Conservation (phyloP, 2,329 filamentous ascomycete species). For the Scytalidium sp. region DNA sequence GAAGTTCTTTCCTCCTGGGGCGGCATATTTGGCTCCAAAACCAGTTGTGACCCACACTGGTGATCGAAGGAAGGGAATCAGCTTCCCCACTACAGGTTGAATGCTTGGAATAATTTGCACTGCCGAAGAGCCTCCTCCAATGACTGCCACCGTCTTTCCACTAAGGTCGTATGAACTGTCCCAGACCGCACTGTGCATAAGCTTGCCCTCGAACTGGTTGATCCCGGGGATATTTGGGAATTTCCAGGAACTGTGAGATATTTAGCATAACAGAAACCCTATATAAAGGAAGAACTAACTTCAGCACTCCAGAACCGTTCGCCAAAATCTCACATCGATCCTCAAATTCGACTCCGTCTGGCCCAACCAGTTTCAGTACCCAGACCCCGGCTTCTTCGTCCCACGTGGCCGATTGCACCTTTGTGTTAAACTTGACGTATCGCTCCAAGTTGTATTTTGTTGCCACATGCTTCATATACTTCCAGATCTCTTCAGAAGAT, state of each 20-base stretch:
- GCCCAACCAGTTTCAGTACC: constrained; percentile 17
- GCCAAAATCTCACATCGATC: constrained; percentile 46
- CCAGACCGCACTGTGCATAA: constrained; percentile 56
- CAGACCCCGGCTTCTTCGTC: constrained; percentile 38
- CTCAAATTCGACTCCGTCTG: constrained; percentile 12
- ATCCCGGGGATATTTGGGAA: constrained; percentile 51
- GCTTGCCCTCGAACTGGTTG: constrained; percentile 45
- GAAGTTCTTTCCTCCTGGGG: constrained; percentile 16
- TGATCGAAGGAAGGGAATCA: constrained; percentile 54
- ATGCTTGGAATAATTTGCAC: constrained; percentile 50
- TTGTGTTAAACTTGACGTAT: constrained; percentile 40
- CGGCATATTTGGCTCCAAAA: constrained; percentile 21
- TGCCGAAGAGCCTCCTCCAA: constrained; percentile 53
- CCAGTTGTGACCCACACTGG: constrained; percentile 48
- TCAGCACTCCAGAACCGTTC: constrained; percentile 47
- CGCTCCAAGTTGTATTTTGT: constrained; percentile 31
- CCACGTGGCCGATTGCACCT: constrained; percentile 41
- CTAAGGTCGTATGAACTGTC: constrained; percentile 44
- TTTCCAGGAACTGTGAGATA: constrained; percentile 28
- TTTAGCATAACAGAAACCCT: neutral
- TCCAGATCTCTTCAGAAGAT: constrained; percentile 21
- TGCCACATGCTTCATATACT: constrained; percentile 31
- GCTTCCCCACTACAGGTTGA: constrained; percentile 41
- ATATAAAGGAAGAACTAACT: constrained; percentile 28
- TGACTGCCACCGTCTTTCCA: constrained; percentile 47